These are phyloP conservation scores for Rhytidiadelphus loreus DNA, from an alignment of 225 moss, liverwort and hornwort genomes.

Conservation along the genomic window DNA sequence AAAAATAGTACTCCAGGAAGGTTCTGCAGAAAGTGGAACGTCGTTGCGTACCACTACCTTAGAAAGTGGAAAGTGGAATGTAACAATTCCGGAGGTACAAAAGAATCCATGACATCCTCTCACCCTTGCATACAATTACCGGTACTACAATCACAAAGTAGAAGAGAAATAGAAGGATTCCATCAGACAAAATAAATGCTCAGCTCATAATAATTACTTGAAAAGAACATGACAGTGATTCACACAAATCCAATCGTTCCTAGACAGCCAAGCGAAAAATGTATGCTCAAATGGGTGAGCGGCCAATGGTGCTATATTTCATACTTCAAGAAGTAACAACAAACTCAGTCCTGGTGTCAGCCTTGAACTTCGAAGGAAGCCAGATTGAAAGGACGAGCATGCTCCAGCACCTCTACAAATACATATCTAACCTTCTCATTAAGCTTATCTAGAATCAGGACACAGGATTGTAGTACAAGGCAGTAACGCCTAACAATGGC, in stretches of 20 bases:
- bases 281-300: slow-evolving; percentile 2
- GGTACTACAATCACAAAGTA: not conserved
- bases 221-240: not conserved
- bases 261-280: not conserved
- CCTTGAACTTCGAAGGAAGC: not conserved
- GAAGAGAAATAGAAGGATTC: not conserved
- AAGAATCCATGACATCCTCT: not conserved
- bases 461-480: slow-evolving; percentile 4
- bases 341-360: not conserved
- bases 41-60: not conserved
- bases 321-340: slow-evolving; percentile 1
- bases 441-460: slow-evolving; percentile 3
- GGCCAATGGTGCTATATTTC: slow-evolving; percentile 5
- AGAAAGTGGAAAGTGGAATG: not conserved
- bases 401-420: slow-evolving; percentile 10
- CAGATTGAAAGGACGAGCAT: not conserved
- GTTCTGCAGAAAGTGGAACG: not conserved
- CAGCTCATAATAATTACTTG: not conserved
- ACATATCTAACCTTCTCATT: slow-evolving; percentile 9
- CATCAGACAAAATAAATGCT: not conserved
- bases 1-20: not conserved
- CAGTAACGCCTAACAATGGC: not conserved
- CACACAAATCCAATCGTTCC: not conserved
- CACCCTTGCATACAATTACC: not conserved
- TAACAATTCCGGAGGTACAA: not conserved